Base-by-base conservation (phyloP, 768 basidiomycete species). In the Auriscalpium vulgare region DNA sequence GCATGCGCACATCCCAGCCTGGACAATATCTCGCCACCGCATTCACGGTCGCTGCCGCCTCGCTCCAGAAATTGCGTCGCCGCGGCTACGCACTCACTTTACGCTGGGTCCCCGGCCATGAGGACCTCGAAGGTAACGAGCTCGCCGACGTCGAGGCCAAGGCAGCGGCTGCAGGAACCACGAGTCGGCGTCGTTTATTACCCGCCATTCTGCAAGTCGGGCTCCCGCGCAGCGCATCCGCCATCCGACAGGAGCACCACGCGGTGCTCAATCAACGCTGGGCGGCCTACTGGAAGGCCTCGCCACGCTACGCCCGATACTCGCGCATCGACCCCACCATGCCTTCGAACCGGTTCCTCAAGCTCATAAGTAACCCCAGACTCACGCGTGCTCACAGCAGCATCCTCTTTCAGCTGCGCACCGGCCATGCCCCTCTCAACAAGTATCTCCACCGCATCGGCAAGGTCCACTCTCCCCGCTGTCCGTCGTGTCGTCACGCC, bases 101-200 rank as follows among this genome's bases (percentile, higher is more conserved):
- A 2, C 40, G 40, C n/a, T 43, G 40, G 40, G 40, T 43, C 3
- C 13, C 40, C 40, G 40, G 40, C 40, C 67, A 68, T 52, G 16
- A 16, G 6, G 59, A 50, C 13, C 54, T 67, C 4, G 46, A 47
- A 21, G 63, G 64, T 8, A 68, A 68, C 43, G 64, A 68, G 49
- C 5, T 19, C 10, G 63, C 56, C 4, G 67, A 68, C 54, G 45
- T 23, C 0, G 35, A 56, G 14, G 67, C 67, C 2, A 67, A 65
- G 46, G n/a, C 50, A 8, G 66, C 67, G 1, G 66, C 63, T 3
- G 49, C 49, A 1, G 35, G 23, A 2, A 6, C 35, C 13, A 2
- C 21, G 7, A 34, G 35, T 11, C 21, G 6, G 3, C 19, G 23
- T 7, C 13, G n/a, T 43, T 4, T 13, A 2, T 7, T 43, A 2